A percentile compares a stretch with the other conserved stretches of the same genome.
These are phyloP conservation scores for Heracleum sosnowskyi DNA, from an alignment of 129 eudicot species.

Conservation along the genomic window DNA sequence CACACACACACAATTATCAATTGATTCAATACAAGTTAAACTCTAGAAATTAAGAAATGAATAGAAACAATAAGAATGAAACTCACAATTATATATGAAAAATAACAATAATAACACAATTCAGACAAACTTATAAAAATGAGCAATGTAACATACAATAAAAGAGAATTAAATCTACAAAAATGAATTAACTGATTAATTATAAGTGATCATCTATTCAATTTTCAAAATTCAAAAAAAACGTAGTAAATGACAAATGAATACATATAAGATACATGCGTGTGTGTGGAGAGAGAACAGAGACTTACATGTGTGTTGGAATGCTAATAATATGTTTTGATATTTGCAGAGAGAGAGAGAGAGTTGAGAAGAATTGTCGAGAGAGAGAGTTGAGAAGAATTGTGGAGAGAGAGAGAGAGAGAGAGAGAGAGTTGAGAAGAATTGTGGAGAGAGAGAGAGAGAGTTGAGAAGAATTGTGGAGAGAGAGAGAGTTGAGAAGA, in stretches of 20 bases:
- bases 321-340: too few species aligned
- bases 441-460: neutral
- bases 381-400: too few species aligned
- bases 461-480: neutral
- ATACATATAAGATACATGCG: neutral
- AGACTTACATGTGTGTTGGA: neutral
- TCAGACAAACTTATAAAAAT: too few species aligned
- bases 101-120: too few species aligned
- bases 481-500: neutral
- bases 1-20: neutral
- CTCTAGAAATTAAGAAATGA: neutral
- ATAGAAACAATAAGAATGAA: neutral
- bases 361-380: too few species aligned
- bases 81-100: too few species aligned
- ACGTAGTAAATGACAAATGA: neutral
- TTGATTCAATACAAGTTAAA: neutral
- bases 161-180: neutral
- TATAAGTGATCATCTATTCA: neutral
- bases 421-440: slow-evolving; percentile 4
- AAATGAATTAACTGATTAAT: neutral
- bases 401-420: neutral
- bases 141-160: too few species aligned
- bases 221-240: neutral
- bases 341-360: neutral
- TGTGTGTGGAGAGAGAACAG: neutral